Conservation (phyloP, 306 rosid genomes). For the Inga leiocalycina region DNA sequence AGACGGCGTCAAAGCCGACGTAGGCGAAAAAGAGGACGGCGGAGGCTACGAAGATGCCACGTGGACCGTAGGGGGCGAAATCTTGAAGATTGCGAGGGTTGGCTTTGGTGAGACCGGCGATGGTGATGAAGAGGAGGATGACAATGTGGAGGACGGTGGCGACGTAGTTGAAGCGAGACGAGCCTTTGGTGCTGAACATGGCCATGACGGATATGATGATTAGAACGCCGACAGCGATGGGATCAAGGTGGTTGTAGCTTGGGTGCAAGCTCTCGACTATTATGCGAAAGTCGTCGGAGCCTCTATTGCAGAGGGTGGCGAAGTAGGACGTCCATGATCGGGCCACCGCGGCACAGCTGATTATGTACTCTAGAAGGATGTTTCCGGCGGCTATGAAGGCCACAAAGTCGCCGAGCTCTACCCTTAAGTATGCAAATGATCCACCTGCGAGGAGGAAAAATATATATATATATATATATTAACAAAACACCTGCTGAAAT, state of each 20-base stretch:
- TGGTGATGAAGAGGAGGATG: constrained; percentile 65
- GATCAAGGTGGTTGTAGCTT: constrained; percentile 59
- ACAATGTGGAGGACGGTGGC: constrained; percentile 63
- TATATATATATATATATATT: too few relatives aligned
- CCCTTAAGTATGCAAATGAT: constrained; percentile 82
- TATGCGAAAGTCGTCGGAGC: constrained; percentile 62
- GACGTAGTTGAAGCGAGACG: constrained; percentile 78
- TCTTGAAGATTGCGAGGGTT: constrained; percentile 46
- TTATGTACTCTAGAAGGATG: constrained; percentile 69
- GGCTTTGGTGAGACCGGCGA: constrained; percentile 71
- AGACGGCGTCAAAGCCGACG: constrained; percentile 76
- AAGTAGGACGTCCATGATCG: constrained; percentile 91
- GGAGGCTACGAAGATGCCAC: constrained; percentile 63
- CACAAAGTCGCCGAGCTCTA: constrained; percentile 80
- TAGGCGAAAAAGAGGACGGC: constrained; percentile 89
- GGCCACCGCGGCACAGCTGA: constrained; percentile 70
- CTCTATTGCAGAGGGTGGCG: constrained; percentile 63
- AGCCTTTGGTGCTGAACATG: constrained; percentile 70
- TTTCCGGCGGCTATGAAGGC: constrained; percentile 86
- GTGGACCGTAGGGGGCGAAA: constrained; percentile 43
- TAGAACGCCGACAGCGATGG: constrained; percentile 60
- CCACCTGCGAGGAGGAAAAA: constrained; percentile 56
- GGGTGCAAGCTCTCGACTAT: constrained; percentile 27
- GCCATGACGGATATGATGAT: constrained; percentile 49
- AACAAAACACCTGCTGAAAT: too few relatives aligned